phyloP scores from a whole-genome alignment of 2,329 filamentous ascomycete genomes.

The Penicillium oxalicum region DNA sequence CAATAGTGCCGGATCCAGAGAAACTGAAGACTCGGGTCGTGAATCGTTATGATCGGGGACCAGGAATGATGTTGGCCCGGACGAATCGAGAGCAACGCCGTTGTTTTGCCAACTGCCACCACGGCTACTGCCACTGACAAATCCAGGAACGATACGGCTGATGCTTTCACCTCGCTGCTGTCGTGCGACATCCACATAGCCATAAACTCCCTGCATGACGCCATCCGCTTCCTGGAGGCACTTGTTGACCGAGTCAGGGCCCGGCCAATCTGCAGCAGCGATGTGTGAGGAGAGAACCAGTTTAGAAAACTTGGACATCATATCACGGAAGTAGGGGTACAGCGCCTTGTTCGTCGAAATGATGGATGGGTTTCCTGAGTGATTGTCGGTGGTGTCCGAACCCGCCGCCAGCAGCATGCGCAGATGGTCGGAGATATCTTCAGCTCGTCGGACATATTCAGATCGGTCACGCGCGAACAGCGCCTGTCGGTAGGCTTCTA shows the following conservation, averaged over 20 bases:
- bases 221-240: constrained; percentile 97
- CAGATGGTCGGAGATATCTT: constrained; percentile 95
- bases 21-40: constrained; percentile 62
- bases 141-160: constrained; percentile 85
- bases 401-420: constrained; percentile 89
- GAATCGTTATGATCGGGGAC: constrained; percentile 80
- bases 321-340: constrained; percentile 95
- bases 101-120: constrained; percentile 83
- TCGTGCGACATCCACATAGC: constrained; percentile 90
- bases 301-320: constrained; percentile 99
- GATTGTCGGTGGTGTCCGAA: constrained; percentile 95
- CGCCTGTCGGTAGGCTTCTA: constrained; percentile 86
- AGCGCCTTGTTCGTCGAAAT: constrained; percentile 96
- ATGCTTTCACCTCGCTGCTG: constrained; percentile 92
- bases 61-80: constrained; percentile 63
- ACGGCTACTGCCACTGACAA: constrained; percentile 74
- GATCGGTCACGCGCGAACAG: constrained; percentile 76
- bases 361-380: constrained; percentile 97
- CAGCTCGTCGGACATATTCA: constrained; percentile 88
- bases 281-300: constrained; percentile 96
- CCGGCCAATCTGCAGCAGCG: constrained; percentile 90
- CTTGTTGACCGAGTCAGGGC: constrained; percentile 87
- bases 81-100: constrained; percentile 57
- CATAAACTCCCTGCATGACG: constrained; percentile 86
- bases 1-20: constrained; percentile 69